Conservation (phyloP, 2,329 filamentous ascomycete species). For the Fusarium sororula region DNA sequence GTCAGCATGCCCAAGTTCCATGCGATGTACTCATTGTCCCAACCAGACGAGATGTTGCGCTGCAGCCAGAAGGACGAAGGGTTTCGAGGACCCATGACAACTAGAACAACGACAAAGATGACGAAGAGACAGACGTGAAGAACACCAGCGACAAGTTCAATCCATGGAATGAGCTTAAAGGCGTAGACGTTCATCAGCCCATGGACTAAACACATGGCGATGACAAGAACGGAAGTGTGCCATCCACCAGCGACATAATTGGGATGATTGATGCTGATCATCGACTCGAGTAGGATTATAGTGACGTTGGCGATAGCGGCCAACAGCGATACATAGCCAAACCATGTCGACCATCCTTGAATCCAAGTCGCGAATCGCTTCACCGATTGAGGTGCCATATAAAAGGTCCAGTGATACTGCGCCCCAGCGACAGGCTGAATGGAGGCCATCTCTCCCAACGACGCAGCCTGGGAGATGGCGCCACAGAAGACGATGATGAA, state of each 20-base stretch:
- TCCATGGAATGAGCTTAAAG: constrained; percentile 37
- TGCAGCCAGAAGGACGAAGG: constrained; percentile 34
- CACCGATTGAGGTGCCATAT: constrained; percentile 30
- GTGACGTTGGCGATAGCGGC: constrained; percentile 41
- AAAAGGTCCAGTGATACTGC: constrained; percentile 39
- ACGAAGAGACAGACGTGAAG: constrained; percentile 38
- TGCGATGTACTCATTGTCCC: constrained; percentile 36
- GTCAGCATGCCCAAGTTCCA: constrained; percentile 42
- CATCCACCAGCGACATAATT: constrained; percentile 35
- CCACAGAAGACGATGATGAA: constrained; percentile 41
- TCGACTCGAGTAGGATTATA: constrained; percentile 40
- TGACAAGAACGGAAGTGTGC: constrained; percentile 38
- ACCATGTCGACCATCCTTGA: constrained; percentile 41
- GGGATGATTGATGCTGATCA: constrained; percentile 38
- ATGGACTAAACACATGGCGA: constrained; percentile 39
- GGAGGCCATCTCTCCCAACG: constrained; percentile 39
- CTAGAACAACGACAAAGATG: constrained; percentile 37
- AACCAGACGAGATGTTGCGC: constrained; percentile 34
- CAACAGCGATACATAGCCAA: constrained; percentile 37
- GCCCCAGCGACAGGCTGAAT: constrained; percentile 37
- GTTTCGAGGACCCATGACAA: constrained; percentile 38
- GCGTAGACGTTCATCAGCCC: constrained; percentile 36
- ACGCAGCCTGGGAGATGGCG: constrained; percentile 36
- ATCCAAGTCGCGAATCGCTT: constrained; percentile 39
- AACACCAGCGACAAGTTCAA: constrained; percentile 37